Evolutionary conservation across 345 rosid genomes (phyloP).

Genomic region (Murraya koenigii): DNA sequence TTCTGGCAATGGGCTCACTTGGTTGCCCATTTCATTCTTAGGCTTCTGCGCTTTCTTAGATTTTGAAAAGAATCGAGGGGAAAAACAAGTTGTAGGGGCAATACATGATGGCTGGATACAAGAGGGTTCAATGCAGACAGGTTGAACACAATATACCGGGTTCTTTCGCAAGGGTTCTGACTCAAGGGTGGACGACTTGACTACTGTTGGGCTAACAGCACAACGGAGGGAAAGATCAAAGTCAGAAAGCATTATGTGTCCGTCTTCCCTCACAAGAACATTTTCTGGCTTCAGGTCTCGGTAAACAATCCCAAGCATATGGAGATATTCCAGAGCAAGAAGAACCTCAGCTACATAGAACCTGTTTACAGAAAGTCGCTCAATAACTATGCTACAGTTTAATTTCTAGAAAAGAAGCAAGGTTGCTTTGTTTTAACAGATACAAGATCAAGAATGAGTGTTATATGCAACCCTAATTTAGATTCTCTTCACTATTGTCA

Average conservation of each 20-base stretch:
- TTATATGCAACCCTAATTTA: not conserved
- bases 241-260: conserved; percentile 88
- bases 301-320: conserved; percentile 83
- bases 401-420: not conserved
- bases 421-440: not conserved
- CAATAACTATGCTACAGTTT: not conserved
- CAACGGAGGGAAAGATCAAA: conserved; percentile 82
- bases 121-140: conserved; percentile 53
- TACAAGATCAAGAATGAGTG: not conserved
- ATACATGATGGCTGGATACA: conserved; percentile 60
- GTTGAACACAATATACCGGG: conserved; percentile 58
- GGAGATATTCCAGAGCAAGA: conserved; percentile 81
- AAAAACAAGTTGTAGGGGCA: conserved; percentile 58
- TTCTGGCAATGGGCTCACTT: conserved; percentile 77
- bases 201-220: conserved; percentile 53
- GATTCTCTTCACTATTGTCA: not conserved
- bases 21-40: conserved; percentile 50
- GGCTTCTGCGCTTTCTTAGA: conserved; percentile 53
- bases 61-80: conserved; percentile 55
- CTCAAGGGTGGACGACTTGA: conserved; percentile 45
- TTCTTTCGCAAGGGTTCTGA: conserved; percentile 48
- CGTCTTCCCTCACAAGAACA: conserved; percentile 88
- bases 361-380: conserved; percentile 36
- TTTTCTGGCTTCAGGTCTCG: conserved; percentile 89
- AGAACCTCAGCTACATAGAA: conserved; percentile 82